phyloP scores from a whole-genome alignment of 2,329 filamentous ascomycete species.

The Aspergillus oerlinghausenensis region DNA sequence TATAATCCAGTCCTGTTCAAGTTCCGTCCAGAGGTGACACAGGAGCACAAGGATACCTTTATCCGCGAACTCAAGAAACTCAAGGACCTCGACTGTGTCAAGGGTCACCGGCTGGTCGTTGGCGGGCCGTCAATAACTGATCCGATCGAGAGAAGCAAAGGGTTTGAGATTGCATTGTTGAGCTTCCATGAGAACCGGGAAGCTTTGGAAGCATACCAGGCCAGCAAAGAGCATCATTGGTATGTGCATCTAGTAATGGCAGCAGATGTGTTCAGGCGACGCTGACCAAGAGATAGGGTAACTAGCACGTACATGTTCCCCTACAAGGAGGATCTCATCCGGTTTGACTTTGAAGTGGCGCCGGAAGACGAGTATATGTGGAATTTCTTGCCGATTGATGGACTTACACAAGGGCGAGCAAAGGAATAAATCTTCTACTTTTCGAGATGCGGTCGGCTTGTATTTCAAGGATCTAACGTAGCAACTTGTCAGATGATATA shows the following conservation, averaged over 20 bases:
- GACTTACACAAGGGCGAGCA: neutral
- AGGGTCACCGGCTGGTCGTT: constrained; percentile 46
- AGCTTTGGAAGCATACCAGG: constrained; percentile 50
- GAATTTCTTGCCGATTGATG: neutral
- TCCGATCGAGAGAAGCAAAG: constrained; percentile 50
- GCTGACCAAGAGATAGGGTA: constrained; percentile 34
- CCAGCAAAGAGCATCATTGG: constrained; percentile 50
- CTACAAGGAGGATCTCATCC: constrained; percentile 49
- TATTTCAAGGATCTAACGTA: no score
- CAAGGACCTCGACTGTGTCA: constrained; percentile 47
- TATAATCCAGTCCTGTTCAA: constrained; percentile 42
- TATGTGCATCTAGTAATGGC: constrained; percentile 15
- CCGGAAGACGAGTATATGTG: constrained; percentile 31
- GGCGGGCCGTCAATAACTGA: constrained; percentile 52
- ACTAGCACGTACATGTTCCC: constrained; percentile 50
- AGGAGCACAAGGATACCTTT: constrained; percentile 44
- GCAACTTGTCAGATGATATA: no score
- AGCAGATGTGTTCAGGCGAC: neutral
- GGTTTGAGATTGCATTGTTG: constrained; percentile 48
- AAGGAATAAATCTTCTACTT: neutral
- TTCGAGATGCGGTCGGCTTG: no score
- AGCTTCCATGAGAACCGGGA: constrained; percentile 47
- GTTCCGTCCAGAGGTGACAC: constrained; percentile 41
- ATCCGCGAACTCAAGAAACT: constrained; percentile 46
- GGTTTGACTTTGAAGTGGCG: constrained; percentile 51